Percentiles rank a stretch among this genome's conserved stretches.
Conservation (phyloP, 2,329 filamentous ascomycete genomes). For the Apiospora kogelbergensis region DNA sequence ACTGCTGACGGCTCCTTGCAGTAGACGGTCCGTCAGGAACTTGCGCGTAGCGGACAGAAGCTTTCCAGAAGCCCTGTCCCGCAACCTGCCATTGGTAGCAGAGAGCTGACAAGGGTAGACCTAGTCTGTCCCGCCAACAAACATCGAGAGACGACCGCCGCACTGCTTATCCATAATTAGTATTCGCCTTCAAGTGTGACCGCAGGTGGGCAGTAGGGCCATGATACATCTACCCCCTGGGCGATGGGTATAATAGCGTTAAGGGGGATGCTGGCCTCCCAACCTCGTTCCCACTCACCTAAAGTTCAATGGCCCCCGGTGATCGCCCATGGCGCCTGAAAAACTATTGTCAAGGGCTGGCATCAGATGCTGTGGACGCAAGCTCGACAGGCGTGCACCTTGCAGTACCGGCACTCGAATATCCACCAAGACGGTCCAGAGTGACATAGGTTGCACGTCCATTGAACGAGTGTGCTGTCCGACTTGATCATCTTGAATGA, state of each 20-base stretch:
- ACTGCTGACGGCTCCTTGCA: not conserved
- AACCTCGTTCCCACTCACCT: not conserved
- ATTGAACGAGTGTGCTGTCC: slow-evolving; percentile 64
- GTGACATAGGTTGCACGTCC: slow-evolving; percentile 64
- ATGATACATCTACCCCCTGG: not conserved
- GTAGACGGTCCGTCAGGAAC: not conserved
- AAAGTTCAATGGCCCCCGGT: not conserved
- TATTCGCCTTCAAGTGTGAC: not conserved
- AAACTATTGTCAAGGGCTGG: not conserved
- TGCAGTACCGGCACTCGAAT: slow-evolving; percentile 69
- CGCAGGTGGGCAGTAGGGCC: not conserved
- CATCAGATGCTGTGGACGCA: slow-evolving; percentile 49
- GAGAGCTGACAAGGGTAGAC: not conserved
- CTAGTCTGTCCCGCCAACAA: not conserved
- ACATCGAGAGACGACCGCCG: not conserved
- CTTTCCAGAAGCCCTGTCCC: not conserved
- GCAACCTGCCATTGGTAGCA: not conserved
- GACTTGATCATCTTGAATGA: slow-evolving; percentile 67
- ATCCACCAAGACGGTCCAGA: slow-evolving; percentile 68
- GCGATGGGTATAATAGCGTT: not conserved
- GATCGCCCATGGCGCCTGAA: not conserved
- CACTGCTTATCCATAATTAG: not conserved
- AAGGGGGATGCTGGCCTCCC: not conserved
- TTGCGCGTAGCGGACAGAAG: not conserved
- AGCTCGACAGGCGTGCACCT: slow-evolving; percentile 61